Percentiles rank a stretch among this genome's conserved stretches.
Conservation (phyloP, 2,329 filamentous ascomycete species). For the Colletotrichum lindemuthianum region DNA sequence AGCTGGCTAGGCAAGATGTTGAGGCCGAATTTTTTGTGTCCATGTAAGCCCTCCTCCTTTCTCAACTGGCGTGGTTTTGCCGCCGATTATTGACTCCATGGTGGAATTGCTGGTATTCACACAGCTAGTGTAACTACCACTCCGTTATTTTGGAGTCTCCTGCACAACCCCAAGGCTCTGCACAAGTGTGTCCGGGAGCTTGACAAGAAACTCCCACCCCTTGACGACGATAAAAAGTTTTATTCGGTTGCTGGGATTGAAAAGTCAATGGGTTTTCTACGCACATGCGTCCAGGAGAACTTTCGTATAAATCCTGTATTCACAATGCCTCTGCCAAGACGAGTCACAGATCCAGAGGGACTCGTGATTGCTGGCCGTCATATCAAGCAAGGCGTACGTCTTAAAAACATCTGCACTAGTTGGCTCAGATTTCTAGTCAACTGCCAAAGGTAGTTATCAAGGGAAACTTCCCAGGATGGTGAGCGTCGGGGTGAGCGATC, state of each 20-base stretch:
- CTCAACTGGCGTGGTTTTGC: not conserved
- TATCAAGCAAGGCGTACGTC: conserved; percentile 17
- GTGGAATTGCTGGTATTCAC: conserved; percentile 20
- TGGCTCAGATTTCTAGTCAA: too few relatives aligned
- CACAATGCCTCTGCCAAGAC: conserved; percentile 25
- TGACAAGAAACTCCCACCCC: not conserved
- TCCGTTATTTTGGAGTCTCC: conserved; percentile 11
- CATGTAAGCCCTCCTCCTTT: conserved; percentile 41
- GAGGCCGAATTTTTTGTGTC: conserved; percentile 50
- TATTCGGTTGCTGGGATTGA: conserved; percentile 16
- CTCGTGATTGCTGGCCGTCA: conserved; percentile 12
- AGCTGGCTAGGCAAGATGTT: conserved; percentile 43
- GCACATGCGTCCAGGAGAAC: conserved; percentile 23
- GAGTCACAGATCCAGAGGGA: conserved; percentile 18
- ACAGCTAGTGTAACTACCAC: conserved; percentile 17
- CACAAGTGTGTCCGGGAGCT: conserved; percentile 4
- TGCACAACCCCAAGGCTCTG: conserved; percentile 12
- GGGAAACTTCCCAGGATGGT: conserved; percentile 4
- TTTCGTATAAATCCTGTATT: conserved; percentile 17
- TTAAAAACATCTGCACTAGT: not conserved
- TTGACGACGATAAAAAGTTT: not conserved
- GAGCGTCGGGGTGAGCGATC: conserved; percentile 23
- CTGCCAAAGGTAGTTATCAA: not conserved
- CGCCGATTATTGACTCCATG: too few relatives aligned
- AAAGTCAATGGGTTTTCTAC: conserved; percentile 4